A percentile compares a stretch with the other conserved stretches of the same genome.
phyloP scores from a whole-genome alignment of 345 rosid species.

The Isatis tinctoria region DNA sequence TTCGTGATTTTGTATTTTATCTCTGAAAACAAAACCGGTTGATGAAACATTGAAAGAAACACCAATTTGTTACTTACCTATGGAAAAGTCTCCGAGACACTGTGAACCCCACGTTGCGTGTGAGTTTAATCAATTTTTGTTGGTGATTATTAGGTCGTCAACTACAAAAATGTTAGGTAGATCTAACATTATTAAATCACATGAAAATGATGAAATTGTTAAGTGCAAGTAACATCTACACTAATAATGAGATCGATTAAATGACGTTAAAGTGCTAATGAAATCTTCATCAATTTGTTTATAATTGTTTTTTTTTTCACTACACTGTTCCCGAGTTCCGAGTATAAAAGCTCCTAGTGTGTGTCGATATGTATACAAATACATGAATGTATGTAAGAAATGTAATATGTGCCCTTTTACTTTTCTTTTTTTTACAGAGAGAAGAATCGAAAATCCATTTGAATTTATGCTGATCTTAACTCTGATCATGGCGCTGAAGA shows the following conservation, averaged over 20 bases:
- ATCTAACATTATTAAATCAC: constrained; percentile 11
- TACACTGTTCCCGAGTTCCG: neutral
- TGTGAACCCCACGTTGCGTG: constrained; percentile 26
- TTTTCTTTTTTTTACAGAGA: neutral
- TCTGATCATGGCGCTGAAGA: constrained; percentile 53
- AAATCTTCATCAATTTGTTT: neutral
- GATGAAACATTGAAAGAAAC: neutral
- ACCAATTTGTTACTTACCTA: neutral
- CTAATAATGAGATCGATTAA: neutral
- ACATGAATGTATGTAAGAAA: neutral
- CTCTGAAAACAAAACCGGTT: neutral
- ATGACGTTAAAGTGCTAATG: neutral
- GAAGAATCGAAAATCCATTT: neutral
- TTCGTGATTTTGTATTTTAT: constrained; percentile 11
- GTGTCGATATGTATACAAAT: neutral
- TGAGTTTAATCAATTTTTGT: neutral
- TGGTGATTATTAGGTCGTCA: constrained; percentile 22
- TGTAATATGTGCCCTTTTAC: neutral
- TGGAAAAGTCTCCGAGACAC: neutral
- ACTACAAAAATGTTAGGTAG: constrained; percentile 25
- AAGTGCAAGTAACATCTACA: constrained; percentile 19
- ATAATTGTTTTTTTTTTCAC: neutral
- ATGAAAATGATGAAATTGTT: constrained; percentile 19
- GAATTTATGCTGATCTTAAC: neutral
- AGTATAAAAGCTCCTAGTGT: neutral